Conservation (phyloP, 2,329 filamentous ascomycete species). For the Penicillium brevicompactum region DNA sequence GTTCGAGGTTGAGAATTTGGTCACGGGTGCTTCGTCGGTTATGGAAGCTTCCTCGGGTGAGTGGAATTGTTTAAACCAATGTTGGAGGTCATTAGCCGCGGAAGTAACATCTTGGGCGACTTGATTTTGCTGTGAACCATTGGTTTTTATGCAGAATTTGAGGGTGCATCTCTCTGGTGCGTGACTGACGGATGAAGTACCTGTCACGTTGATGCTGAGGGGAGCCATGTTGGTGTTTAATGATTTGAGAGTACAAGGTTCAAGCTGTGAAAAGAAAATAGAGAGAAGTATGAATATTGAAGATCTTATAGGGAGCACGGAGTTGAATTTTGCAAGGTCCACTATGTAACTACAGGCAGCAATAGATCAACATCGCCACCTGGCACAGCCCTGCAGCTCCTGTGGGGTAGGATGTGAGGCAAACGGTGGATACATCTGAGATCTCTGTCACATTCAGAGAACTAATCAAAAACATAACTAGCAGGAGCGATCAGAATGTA, state of each 20-base stretch:
- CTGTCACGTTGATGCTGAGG: conserved; percentile 1
- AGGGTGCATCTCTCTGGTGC: conserved; percentile 4
- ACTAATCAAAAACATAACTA: too few species aligned
- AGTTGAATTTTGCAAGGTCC: too few species aligned
- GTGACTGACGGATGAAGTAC: neutral
- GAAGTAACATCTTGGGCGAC: conserved; percentile 9
- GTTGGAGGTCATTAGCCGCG: conserved; percentile 3
- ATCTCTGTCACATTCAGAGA: too few species aligned
- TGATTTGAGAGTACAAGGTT: too few species aligned
- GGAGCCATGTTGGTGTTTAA: neutral
- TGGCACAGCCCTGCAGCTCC: neutral
- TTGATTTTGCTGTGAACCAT: neutral
- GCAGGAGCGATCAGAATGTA: too few species aligned
- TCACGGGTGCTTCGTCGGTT: neutral
- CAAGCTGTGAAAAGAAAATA: too few species aligned
- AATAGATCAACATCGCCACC: neutral
- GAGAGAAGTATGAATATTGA: too few species aligned
- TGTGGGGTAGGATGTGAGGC: neutral
- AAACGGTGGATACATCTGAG: neutral
- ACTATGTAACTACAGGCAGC: neutral
- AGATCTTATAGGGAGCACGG: too few species aligned
- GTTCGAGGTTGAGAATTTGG: conserved; percentile 3
- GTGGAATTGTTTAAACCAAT: neutral
- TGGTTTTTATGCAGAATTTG: neutral
- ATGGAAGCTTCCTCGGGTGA: neutral